A percentile compares a stretch with the other conserved stretches of the same genome.
Conservation (phyloP, 2,329 filamentous ascomycete genomes). For the Stagonosporopsis chrysanthemi region DNA sequence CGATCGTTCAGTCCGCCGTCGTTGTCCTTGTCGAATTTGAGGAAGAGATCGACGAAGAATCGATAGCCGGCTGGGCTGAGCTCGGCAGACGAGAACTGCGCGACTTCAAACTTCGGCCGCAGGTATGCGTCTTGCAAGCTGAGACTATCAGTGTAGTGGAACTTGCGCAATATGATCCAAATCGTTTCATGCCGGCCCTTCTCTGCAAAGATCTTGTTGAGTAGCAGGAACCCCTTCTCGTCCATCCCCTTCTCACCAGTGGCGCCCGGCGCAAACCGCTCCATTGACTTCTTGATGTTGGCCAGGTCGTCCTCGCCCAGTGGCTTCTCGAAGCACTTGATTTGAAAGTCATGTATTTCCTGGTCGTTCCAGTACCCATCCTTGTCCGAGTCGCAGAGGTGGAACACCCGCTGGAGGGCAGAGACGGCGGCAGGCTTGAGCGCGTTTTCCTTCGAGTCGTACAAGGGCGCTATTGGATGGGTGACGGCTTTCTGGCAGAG, state of each 20-base stretch:
- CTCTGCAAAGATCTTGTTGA: constrained; percentile 96
- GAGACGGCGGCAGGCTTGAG: constrained; percentile 89
- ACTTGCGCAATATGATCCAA: constrained; percentile 94
- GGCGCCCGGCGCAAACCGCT: constrained; percentile 69
- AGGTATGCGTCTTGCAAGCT: constrained; percentile 91
- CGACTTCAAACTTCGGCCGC: constrained; percentile 92
- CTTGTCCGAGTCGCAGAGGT: constrained; percentile 94
- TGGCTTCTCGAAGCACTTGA: constrained; percentile 88
- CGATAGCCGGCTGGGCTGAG: constrained; percentile 92
- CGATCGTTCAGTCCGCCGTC: constrained; percentile 89
- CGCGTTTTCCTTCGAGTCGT: constrained; percentile 88
- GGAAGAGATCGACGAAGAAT: constrained; percentile 96
- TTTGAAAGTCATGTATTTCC: constrained; percentile 91
- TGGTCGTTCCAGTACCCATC: constrained; percentile 90
- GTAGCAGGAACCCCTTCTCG: constrained; percentile 80
- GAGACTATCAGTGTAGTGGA: constrained; percentile 94
- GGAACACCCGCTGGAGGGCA: constrained; percentile 89
- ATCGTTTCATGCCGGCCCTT: constrained; percentile 98
- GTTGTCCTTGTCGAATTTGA: constrained; percentile 96
- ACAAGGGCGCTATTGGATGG: constrained; percentile 93
- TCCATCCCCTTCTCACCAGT: constrained; percentile 73
- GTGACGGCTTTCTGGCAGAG: constrained; percentile 98
- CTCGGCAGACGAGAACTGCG: constrained; percentile 90
- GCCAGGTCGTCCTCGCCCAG: constrained; percentile 81
- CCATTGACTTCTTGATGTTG: constrained; percentile 89